phyloP scores from a whole-genome alignment of 2,329 filamentous ascomycete species.

The Aspergillus puulaauensis region DNA sequence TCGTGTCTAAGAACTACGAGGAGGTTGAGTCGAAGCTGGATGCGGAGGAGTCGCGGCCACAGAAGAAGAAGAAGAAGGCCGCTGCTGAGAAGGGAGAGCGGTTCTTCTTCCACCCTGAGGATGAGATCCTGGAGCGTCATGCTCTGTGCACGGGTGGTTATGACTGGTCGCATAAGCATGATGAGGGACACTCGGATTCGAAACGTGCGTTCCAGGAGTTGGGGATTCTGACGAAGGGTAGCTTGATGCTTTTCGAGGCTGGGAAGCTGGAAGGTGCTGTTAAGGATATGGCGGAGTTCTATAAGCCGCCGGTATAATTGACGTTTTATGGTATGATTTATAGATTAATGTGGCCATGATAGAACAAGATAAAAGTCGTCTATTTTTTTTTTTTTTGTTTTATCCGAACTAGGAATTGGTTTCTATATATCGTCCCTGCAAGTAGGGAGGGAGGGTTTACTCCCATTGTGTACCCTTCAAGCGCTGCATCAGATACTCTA shows the following conservation, averaged over 20 bases:
- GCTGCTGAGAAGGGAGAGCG: conserved; percentile 51
- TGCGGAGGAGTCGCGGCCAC: conserved; percentile 59
- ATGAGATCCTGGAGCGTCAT: conserved; percentile 81
- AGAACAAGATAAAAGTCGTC: conserved; percentile 4
- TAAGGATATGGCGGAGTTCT: conserved; percentile 71
- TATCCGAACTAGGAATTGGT: neutral
- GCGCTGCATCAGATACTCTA: conserved; percentile 96
- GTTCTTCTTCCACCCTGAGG: conserved; percentile 95
- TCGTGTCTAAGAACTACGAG: conserved; percentile 87
- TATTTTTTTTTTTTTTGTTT: neutral
- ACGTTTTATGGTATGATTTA: neutral
- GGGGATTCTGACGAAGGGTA: conserved; percentile 80
- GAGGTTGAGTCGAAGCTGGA: conserved; percentile 83
- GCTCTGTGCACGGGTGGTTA: conserved; percentile 69
- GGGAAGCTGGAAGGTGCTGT: conserved; percentile 73
- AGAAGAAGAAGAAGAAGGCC: conserved; percentile 65
- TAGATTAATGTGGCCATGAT: conserved; percentile 7
- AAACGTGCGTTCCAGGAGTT: conserved; percentile 93
- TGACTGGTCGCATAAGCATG: conserved; percentile 73
- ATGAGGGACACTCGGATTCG: conserved; percentile 80
- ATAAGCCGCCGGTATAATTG: conserved; percentile 37
- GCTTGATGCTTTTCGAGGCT: conserved; percentile 83
- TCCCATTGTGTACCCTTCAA: conserved; percentile 58
- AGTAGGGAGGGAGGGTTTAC: conserved; percentile 19
- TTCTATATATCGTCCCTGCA: conserved; percentile 5